phyloP scores from a whole-genome alignment of 306 rosid species.

The Spatholobus suberectus region DNA sequence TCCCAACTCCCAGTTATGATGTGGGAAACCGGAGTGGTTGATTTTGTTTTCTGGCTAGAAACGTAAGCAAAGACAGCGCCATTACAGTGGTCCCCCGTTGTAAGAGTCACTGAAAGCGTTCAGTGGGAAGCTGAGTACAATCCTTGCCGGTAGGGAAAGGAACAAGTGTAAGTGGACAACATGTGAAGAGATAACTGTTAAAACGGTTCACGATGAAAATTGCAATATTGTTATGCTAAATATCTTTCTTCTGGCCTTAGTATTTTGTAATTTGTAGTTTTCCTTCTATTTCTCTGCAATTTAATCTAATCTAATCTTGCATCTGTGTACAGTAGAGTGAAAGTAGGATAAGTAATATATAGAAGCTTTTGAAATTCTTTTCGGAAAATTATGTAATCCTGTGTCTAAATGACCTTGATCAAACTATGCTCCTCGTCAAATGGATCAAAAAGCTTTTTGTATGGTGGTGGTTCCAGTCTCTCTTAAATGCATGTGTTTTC shows the following conservation, averaged over 20 bases:
- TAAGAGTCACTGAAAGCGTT: conserved; percentile 53
- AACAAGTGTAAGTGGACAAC: conserved; percentile 54
- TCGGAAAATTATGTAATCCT: conserved; percentile 45
- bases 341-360: conserved; percentile 40
- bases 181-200: conserved; percentile 55
- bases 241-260: conserved; percentile 7
- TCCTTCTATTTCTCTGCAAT: conserved; percentile 37
- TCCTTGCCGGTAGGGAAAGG: conserved; percentile 57
- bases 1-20: conserved; percentile 63
- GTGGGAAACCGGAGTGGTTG: conserved; percentile 67
- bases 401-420: conserved; percentile 37
- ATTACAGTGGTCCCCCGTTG: conserved; percentile 46
- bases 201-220: conserved; percentile 37
- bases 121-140: conserved; percentile 55
- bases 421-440: conserved; percentile 17
- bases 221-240: conserved; percentile 37
- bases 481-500: background rate
- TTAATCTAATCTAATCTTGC: conserved; percentile 55
- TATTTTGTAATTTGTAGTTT: conserved; percentile 36
- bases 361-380: conserved; percentile 57
- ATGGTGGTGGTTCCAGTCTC: background rate
- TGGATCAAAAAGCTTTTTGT: conserved; percentile 23
- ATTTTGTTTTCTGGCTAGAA: conserved; percentile 55
- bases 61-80: conserved; percentile 53
- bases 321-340: conserved; percentile 63